Evolutionary conservation across 768 basidiomycete species (phyloP), one percentile per base, ranked within the genome.

Genomic region (Pleurotus sapidus): DNA sequence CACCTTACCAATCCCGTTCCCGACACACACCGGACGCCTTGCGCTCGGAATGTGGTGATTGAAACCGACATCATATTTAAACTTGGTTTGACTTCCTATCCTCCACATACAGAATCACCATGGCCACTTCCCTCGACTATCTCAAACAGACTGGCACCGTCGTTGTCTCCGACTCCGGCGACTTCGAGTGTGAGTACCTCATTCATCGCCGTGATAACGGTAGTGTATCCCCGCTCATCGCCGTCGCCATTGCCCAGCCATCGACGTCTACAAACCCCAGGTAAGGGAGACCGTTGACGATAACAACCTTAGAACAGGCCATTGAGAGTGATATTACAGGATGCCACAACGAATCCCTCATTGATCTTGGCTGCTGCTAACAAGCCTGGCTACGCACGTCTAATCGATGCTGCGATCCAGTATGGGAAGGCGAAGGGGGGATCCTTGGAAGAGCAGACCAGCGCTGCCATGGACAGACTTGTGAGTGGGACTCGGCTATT

Each of bases 291-390:
- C 11, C 30, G 11, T 34, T 34, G 9, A 9, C 30, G 9, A 11
- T 8, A 9, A 34, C 11, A 11, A 9, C 11, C 8, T 34, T 34
- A 3, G 30, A 34, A 34, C 30, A 9, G 30, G 9, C 30, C 30
- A 9, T 11, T 34, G 30, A 34, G 8, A 34, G 11, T 1, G 30
- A 34, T 34, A 48, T 34, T 61, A 1, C 68, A 95, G 87, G 96
- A 98, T 79, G 96, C 96, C n/a, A 98, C 97, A 46, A 99, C 97
- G 62, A 99, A 98, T 79, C 97, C 97, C n/a, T 95, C 93, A 34
- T 73, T 95, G 71, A 93, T 98, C 71, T 80, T 99, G 68, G 92
- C 93, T 25, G 97, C 96, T 46, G 88, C 93, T 61, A 89, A 89
- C 78, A 93, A 98, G 74, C 72, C 91, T 25, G 84, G 78, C 17